A percentile compares a stretch with the other conserved stretches of the same genome.
Conservation (phyloP, 345 rosid genomes). For the Ceriops zippeliana region DNA sequence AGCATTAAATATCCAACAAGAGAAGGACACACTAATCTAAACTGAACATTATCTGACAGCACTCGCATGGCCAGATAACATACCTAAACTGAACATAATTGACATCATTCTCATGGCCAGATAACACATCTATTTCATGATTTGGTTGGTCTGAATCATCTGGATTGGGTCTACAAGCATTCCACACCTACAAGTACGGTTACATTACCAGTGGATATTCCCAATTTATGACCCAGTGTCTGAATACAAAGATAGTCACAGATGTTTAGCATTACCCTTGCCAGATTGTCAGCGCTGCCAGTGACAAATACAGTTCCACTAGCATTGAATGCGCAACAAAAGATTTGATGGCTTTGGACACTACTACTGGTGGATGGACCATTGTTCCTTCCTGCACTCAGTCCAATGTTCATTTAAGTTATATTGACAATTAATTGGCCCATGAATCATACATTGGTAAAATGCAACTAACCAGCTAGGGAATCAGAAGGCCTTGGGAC, state of each 20-base stretch:
- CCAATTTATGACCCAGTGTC: no score
- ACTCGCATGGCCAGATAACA: slow-evolving; percentile 12
- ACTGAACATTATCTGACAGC: no score
- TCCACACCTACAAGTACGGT: slow-evolving; percentile 67
- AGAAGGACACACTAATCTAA: neutral
- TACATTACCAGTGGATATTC: neutral
- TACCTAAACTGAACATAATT: slow-evolving; percentile 98
- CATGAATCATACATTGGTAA: slow-evolving; percentile 16
- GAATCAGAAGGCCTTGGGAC: slow-evolving; percentile 76
- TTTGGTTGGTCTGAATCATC: slow-evolving; percentile 77
- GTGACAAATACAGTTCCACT: slow-evolving; percentile 94
- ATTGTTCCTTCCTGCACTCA: slow-evolving; percentile 64
- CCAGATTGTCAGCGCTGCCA: slow-evolving; percentile 95
- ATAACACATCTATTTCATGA: slow-evolving; percentile 84
- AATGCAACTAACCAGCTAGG: slow-evolving; percentile 50
- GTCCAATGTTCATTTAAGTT: slow-evolving; percentile 17
- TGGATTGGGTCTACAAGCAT: slow-evolving; percentile 60
- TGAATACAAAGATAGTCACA: neutral
- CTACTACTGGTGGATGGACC: slow-evolving; percentile 56
- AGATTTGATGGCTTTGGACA: slow-evolving; percentile 73
- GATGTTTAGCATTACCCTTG: slow-evolving; percentile 62
- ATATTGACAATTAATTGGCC: slow-evolving; percentile 15
- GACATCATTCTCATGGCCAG: slow-evolving; percentile 97
- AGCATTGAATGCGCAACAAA: slow-evolving; percentile 91
- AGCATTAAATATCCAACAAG: slow-evolving; percentile 2